Conservation (phyloP, 176 grass and related monocot genomes). For the Triticum dicoccoides region DNA sequence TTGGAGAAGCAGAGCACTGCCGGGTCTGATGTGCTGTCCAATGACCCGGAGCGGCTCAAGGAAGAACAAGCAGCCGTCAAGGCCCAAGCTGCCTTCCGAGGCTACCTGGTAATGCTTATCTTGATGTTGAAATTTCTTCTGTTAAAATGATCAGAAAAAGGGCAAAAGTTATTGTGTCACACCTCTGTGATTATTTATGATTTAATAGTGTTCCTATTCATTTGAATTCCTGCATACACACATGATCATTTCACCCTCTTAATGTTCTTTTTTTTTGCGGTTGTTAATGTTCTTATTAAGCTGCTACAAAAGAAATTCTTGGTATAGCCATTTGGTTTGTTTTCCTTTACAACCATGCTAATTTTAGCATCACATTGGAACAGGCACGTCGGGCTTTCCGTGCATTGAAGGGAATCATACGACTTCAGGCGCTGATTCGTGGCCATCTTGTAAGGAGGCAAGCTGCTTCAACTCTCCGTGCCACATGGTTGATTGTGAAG, state of each 20-base stretch:
- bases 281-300: background rate
- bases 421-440: constrained; percentile 77
- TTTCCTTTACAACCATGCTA: background rate
- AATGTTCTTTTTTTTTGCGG: background rate
- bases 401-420: constrained; percentile 77
- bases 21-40: constrained; percentile 18
- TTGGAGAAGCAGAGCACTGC: constrained; percentile 33
- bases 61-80: constrained; percentile 79
- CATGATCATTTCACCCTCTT: background rate
- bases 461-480: constrained; percentile 72
- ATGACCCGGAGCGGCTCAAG: constrained; percentile 27
- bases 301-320: background rate
- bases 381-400: constrained; percentile 79
- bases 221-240: background rate
- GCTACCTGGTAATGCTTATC: constrained; percentile 66
- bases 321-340: background rate
- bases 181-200: background rate
- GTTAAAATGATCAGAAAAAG: background rate
- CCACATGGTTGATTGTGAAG: constrained; percentile 72
- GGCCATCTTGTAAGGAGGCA: constrained; percentile 92
- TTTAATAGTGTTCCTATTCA: background rate
- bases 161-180: background rate
- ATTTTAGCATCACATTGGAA: background rate
- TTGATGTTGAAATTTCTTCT: background rate
- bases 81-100: constrained; percentile 81